A percentile compares a stretch with the other conserved stretches of the same genome.
These are phyloP conservation scores for Psilocybe cubensis DNA, from an alignment of 768 basidiomycete genomes.

Conservation along the genomic window DNA sequence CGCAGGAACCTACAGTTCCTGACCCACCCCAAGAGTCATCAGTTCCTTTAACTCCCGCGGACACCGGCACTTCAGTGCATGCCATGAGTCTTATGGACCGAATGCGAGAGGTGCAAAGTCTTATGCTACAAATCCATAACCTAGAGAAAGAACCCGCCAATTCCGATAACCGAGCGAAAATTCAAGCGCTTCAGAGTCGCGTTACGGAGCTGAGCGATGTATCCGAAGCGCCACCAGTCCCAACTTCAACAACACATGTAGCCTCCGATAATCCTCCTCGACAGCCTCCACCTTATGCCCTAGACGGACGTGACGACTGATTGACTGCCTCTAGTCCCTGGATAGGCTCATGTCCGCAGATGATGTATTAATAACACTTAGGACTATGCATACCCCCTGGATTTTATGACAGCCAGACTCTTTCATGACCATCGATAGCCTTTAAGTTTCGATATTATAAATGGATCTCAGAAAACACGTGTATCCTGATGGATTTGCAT, in stretches of 20 bases:
- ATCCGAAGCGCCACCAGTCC: not conserved
- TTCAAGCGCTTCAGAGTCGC: constrained; percentile 17
- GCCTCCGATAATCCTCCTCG: not conserved
- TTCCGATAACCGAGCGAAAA: constrained; percentile 10
- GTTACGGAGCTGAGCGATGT: constrained; percentile 18
- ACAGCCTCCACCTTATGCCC: not conserved
- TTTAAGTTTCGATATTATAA: no score
- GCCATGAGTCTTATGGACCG: constrained; percentile 12
- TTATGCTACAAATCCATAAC: constrained; percentile 19
- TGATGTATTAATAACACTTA: no score
- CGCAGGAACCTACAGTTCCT: no score
- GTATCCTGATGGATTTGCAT: no score
- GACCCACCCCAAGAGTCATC: not conserved
- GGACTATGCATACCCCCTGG: no score
- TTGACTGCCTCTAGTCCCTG: not conserved
- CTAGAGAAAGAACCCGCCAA: constrained; percentile 11
- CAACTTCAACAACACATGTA: not conserved
- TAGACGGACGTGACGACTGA: not conserved
- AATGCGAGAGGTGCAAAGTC: constrained; percentile 16
- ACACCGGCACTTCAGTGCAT: not conserved
- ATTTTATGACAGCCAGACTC: no score
- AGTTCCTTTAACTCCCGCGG: not conserved
- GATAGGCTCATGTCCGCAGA: no score
- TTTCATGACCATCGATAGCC: no score
- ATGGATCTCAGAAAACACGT: no score